Percentiles rank a stretch among this genome's conserved stretches.
Conservation (phyloP, 345 rosid genomes). For the Gossypium anomalum region DNA sequence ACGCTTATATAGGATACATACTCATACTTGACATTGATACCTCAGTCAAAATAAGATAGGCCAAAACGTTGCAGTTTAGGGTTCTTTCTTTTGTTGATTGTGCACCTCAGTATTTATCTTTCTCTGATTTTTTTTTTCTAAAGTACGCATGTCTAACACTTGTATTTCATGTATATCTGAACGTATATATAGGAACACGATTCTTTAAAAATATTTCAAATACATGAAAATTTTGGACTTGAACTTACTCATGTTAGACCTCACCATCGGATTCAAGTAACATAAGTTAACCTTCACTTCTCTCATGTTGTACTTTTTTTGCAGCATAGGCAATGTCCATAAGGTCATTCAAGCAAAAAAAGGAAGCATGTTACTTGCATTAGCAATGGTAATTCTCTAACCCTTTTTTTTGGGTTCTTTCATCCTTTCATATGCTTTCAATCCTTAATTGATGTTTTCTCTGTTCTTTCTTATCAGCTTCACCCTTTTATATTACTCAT, state of each 20-base stretch:
- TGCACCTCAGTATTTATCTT: background rate
- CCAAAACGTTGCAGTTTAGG: background rate
- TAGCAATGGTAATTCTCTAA: slow-evolving; percentile 69
- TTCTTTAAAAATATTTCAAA: too few relatives aligned
- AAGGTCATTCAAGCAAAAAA: slow-evolving; percentile 76
- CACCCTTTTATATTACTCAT: slow-evolving; percentile 68
- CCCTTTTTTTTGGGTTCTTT: background rate
- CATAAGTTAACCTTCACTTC: slow-evolving; percentile 4
- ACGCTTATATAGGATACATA: too few relatives aligned
- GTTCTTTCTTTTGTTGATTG: slow-evolving; percentile 2
- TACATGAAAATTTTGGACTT: too few relatives aligned
- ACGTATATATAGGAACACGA: too few relatives aligned
- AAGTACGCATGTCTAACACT: too few relatives aligned
- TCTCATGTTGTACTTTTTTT: slow-evolving; percentile 16
- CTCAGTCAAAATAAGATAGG: too few relatives aligned
- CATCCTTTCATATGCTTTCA: slow-evolving; percentile 3
- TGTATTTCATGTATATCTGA: too few relatives aligned
- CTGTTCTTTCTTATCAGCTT: slow-evolving; percentile 48
- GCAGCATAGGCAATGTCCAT: slow-evolving; percentile 69
- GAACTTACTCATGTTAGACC: too few relatives aligned
- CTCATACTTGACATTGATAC: too few relatives aligned
- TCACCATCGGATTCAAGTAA: background rate
- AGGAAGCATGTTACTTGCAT: slow-evolving; percentile 81
- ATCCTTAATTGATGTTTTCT: slow-evolving; percentile 10
- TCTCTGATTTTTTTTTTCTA: too few relatives aligned